phyloP scores from a whole-genome alignment of 2,329 filamentous ascomycete genomes.

The Fusarium phyllophilum region DNA sequence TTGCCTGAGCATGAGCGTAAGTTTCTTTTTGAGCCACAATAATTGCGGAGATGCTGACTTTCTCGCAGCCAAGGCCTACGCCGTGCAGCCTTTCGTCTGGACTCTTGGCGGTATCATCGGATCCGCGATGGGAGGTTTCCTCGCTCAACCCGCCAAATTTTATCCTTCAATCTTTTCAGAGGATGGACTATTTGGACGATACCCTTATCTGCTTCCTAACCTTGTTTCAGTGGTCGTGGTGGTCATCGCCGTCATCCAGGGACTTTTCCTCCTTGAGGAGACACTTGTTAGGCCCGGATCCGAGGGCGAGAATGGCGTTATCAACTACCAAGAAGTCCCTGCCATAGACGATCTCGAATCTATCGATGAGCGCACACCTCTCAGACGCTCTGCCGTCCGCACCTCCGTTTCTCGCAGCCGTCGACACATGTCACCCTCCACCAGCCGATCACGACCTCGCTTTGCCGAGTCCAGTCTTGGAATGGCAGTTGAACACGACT shows the following conservation, averaged over 20 bases:
- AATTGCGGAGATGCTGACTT: not conserved
- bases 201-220: slow-evolving; percentile 64
- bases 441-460: slow-evolving; percentile 30
- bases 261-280: slow-evolving; percentile 69
- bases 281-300: slow-evolving; percentile 43
- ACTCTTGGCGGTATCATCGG: slow-evolving; percentile 89
- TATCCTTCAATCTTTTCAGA: slow-evolving; percentile 76
- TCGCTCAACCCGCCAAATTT: slow-evolving; percentile 65
- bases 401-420: slow-evolving; percentile 19
- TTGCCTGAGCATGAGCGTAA: slow-evolving; percentile 81
- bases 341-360: slow-evolving; percentile 38
- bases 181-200: slow-evolving; percentile 63
- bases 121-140: slow-evolving; percentile 81
- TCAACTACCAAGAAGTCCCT: slow-evolving; percentile 36
- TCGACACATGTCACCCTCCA: slow-evolving; percentile 27
- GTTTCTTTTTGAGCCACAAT: not conserved
- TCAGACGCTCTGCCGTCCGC: slow-evolving; percentile 33
- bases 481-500: slow-evolving; percentile 35
- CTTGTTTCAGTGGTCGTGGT: slow-evolving; percentile 72
- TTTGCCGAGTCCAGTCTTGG: slow-evolving; percentile 39
- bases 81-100: slow-evolving; percentile 89
- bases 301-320: not conserved
- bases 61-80: slow-evolving; percentile 70
- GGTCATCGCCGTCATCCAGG: slow-evolving; percentile 70
- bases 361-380: slow-evolving; percentile 27